Percentiles rank a stretch among this genome's conserved stretches.
Conservation (phyloP, 78 protist genomes). For the Dictyostelium capitatum region DNA sequence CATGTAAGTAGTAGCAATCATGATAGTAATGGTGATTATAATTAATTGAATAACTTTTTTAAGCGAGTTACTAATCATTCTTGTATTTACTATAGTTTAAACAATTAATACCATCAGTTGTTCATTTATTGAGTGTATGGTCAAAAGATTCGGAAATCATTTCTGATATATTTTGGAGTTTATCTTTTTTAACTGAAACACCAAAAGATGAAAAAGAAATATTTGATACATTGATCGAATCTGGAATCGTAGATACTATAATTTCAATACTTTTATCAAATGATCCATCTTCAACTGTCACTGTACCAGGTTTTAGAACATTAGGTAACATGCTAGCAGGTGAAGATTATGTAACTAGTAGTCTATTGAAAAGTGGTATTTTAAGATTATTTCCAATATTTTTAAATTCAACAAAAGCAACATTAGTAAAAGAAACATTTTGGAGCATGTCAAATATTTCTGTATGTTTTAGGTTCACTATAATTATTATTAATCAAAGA, state of each 20-base stretch:
- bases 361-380: not conserved
- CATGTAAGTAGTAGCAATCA: not conserved
- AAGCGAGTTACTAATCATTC: too few species aligned
- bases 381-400: not conserved
- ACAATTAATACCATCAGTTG: not conserved
- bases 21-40: too few species aligned
- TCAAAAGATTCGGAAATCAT: not conserved
- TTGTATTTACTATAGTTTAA: not conserved
- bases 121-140: not conserved
- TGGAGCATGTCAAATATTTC: not conserved
- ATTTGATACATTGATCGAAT: not conserved
- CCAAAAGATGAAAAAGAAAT: not conserved
- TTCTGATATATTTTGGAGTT: not conserved
- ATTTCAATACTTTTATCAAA: not conserved
- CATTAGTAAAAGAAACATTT: not conserved
- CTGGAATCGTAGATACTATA: not conserved
- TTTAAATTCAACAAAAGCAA: not conserved
- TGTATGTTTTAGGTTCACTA: too few species aligned
- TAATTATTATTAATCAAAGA: not conserved
- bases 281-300: not conserved
- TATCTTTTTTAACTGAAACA: not conserved
- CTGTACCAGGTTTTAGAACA: slow-evolving; percentile 8
- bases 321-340: slow-evolving; percentile 7
- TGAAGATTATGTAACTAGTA: not conserved
- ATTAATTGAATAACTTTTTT: too few species aligned